Evolutionary conservation across 1,284 basidiomycete genomes (phyloP), one percentile per base, ranked within the genome.

Genomic region (Entoloma clypeatum): DNA sequence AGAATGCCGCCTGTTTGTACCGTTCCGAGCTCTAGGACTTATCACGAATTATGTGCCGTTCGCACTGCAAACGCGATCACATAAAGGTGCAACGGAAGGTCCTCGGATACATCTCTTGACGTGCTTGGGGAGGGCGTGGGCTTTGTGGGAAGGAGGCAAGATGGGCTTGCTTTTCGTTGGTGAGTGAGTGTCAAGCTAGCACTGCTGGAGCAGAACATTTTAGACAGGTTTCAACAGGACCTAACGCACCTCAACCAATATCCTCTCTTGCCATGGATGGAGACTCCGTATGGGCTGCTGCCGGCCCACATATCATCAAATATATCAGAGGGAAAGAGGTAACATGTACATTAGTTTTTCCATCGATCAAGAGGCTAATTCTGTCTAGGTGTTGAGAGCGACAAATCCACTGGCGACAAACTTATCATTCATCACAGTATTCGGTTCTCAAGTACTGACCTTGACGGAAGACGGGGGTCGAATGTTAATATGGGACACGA

Each of bases 131-230:
- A 79, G 75, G 48, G 83, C 88, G 52, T 99, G 95, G 95, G 88
- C 92, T 14, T 74, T 98, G 64, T 99, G 95, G 95, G 92, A 97
- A 57, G 92, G 92, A 9, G 88, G 83, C 23, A 90, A 86, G 64
- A 93, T 99, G 88, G 79, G 77, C 11, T 67, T 99, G 34, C 72
- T 98, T 33, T 98, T 99, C 60, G 92, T 96, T 45, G 92, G 94
- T 86, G 61, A 67, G 89, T 68, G 50, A 44, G 35, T 36, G 38
- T 40, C n/a, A n/a, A n/a, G n/a, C n/a, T 29, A 25, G 34, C 21
- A 45, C 24, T 29, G 43, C 32, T 37, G 10, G 21, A 39, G 13
- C 30, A 43, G 34, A 13, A 36, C 28, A 16, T 25, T 25, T 21
- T 31, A 41, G 35, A 34, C 41, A 47, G 33, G 33, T 41, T 24